Conservation (phyloP, 129 eudicot species). For the Flaveria sonorensis region DNA sequence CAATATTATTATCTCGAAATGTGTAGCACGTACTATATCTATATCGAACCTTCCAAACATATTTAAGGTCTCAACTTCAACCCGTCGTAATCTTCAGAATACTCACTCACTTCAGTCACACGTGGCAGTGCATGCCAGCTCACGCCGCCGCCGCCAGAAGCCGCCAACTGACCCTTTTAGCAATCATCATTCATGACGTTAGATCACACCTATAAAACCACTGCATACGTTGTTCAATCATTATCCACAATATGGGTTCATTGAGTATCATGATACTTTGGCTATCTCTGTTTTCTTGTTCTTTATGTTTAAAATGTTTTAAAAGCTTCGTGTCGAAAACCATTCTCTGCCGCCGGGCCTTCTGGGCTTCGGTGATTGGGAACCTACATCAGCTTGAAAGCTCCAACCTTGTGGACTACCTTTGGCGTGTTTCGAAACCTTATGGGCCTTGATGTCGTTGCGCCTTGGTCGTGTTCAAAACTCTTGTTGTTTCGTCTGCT, state of each 20-base stretch:
- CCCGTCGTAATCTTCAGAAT: neutral
- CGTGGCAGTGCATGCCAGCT: neutral
- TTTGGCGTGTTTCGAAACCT: slow-evolving; percentile 37
- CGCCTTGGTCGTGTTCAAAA: slow-evolving; percentile 37
- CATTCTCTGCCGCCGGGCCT: slow-evolving; percentile 45
- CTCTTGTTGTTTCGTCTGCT: slow-evolving; percentile 42
- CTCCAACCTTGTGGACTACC: slow-evolving; percentile 23
- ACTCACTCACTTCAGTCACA: neutral
- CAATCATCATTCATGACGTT: no score
- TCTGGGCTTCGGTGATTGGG: slow-evolving; percentile 47
- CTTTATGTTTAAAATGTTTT: neutral
- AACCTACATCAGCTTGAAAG: slow-evolving; percentile 40
- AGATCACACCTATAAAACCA: neutral
- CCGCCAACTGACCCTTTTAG: no score
- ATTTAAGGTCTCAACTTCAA: neutral
- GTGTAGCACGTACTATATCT: neutral
- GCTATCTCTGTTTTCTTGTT: slow-evolving; percentile 10
- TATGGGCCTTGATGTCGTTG: slow-evolving; percentile 51
- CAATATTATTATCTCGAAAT: neutral
- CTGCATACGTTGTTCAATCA: neutral
- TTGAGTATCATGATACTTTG: slow-evolving; percentile 13
- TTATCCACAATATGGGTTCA: slow-evolving; percentile 16
- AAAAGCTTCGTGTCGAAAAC: neutral
- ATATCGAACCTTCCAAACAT: neutral
- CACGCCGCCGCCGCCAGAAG: no score